Base-by-base conservation (phyloP, 768 basidiomycete genomes). In the Leccinellum albellum region DNA sequence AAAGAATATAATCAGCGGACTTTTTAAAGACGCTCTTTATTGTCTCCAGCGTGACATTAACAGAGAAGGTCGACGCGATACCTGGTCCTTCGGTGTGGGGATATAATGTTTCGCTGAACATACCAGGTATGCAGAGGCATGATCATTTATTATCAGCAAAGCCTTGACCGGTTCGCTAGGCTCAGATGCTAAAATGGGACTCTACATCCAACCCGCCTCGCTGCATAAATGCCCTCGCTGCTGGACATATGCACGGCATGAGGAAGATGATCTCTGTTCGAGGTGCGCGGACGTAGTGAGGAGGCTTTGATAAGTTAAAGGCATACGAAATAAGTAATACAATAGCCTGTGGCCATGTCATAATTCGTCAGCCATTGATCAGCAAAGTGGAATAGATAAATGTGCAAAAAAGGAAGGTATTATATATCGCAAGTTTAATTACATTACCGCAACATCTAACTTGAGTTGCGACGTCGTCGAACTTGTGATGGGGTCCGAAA, bases 151-250 rank as follows among this genome's bases (percentile, higher is more conserved):
- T 54, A 20, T 4, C 45, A 17, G 45, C 8, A 26, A 23, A 40
- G 9, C 17, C 0, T 45, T 48, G 44, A 45, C n/a, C 15, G 21
- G 42, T 31, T 20, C 13, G 1, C 26, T 50, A 62, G 65, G 60
- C 13, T 64, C 58, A 40, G 56, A 54, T 29, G 54, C 51, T 21
- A 60, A 58, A 13, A 56, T 86, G 3, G 73, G 70, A 0, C 73
- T 92, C 53, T 78, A 80, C 14, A 75, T 90, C n/a, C 76, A 78
- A 17, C 87, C 90, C 15, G 82, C 91, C 12, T 73, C 70, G 4
- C 58, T 72, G 51, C 66, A 75, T 21, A 95, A 96, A 70, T 98
- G 96, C 69, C 91, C 94, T 23, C 82, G 95, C 15, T 98, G 96
- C 70, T 97, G 95, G 94, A 87, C 84, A 6, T 88, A 80, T 67